Evolutionary conservation across 2,329 filamentous ascomycete species (phyloP), one percentile per base, ranked within the genome.

Genomic region (Diaporthe sp.): DNA sequence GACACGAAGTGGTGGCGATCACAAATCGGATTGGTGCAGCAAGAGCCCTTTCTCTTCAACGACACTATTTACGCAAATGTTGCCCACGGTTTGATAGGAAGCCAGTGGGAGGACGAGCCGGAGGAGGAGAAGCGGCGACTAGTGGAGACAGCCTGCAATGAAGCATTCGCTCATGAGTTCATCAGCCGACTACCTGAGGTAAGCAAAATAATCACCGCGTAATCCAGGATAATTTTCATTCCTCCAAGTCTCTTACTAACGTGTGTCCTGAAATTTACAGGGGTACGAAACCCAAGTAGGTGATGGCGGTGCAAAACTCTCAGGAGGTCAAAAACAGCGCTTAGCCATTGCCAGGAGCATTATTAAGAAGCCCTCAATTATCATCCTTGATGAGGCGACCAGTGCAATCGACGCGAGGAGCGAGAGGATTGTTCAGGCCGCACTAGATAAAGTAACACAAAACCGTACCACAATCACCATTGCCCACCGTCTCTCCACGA

Each of bases 381-480:
- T 99, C 1, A 89, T 99, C 0, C 92, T 99, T 7, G 97, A 99
- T 78, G 97, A 99, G 83, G 97, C 97, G 7, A 99, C 97, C 95
- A 4, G 89, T 98, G 0, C 2, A 94, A 92, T 94, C 1, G 97
- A 99, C 81, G 98, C 96, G 28, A 96, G 97, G 81, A 97, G 95
- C 0, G 97, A 99, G 85, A 95, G 95, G 60, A 93, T 97, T 15
- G 96, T 99, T 1, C 97, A 98, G 83, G 95, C 95, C 57, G 97
- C 97, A 25, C 88, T 99, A 10, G 96, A 98, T 79, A 93, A 91
- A 67, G 97, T 96, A 35, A 90, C 95, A 1, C 89, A 93, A 77
- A 96, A 96, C 35, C 91, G 97, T 70, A 99, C 97, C 0, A 98
- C 97, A 2, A 98, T 98, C 79, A 94, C 96, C 9, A 98, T 99